Base-by-base conservation (phyloP, 179 eudicot genomes). In the Sideroxylon spinosum region DNA sequence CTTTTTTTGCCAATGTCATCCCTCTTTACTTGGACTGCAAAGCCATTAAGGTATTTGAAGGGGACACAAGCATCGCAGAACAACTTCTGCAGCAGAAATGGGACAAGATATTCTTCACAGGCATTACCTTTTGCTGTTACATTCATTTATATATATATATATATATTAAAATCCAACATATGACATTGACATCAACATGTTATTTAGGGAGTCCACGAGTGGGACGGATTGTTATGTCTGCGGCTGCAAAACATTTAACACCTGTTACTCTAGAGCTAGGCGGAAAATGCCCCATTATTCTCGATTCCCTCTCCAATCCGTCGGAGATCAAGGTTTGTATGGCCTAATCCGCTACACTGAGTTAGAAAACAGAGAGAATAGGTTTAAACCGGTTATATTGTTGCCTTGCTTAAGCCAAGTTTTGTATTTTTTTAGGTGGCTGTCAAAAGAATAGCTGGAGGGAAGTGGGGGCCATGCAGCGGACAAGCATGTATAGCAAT, bases 91-190 rank as follows among this genome's bases (percentile, higher is more conserved):
- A 90, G 74, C 86, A 86, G 56, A 88, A 84, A 84, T 95, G 99
- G 99, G 98, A 93, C 89, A 93, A 93, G 82, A 92, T 95, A 46
- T 95, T 95, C 82, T 95, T 89, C 83, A 95, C 99, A 28, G 98
- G 99, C 91, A 63, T 64, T 9, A 4, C 68, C 53, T 29, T 32
- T 0, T 64, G 9, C 50, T 56, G 2, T 10, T 64, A 50, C 8
- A 55, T 29, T 68, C 50, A 46, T 13, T 19, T 49, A 48, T 50
- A 37, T 37, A 37, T 37, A 37, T 37, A 37, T 1, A 37, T 37
- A 37, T 37, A 0, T 37, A 37, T 6, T 37, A 37, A 37, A 37
- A 37, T 4, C 56, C 22, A 48, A 70, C 7, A n/a, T 6, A 46
- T 4, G 22, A 32, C 16, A 17, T 59, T 6, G 10, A 28, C 25